Evolutionary conservation across 176 grass and related monocot genomes (phyloP), one percentile per base, ranked within the genome.

Genomic region (Bolboschoenus planiculmis): DNA sequence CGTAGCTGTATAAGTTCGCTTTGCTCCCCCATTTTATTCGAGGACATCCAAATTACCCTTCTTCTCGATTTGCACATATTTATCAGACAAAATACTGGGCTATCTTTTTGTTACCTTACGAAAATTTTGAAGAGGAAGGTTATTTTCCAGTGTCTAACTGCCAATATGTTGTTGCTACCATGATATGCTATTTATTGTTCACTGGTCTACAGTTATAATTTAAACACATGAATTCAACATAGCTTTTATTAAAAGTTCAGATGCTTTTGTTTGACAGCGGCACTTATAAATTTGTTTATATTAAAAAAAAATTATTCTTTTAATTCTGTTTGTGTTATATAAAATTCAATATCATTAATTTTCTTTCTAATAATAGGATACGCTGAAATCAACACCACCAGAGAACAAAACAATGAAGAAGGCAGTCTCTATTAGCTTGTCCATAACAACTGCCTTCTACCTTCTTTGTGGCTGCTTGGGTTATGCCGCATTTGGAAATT

Each of bases 331-430:
- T n/a, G n/a, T n/a, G n/a, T n/a, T n/a, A n/a, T n/a, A n/a, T n/a
- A 13, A 34, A 79, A 13, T 55, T 57, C n/a, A 81, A 61, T 61
- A 44, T 60, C 15, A 4, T 46, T 36, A 34, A 0, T 57, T 58
- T 36, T 58, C 11, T 34, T 46, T 51, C 14, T 23, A 58, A 77
- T 74, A 40, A 46, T 61, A 97, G 95, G 90, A 97, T 84, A 97
- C 95, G 3, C 87, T 94, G 62, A 92, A 80, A 88, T 90, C 82
- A 13, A 84, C 87, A 65, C 95, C 95, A 15, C 83, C 92, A 1
- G 95, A 97, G 88, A 94, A 91, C 87, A 94, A 91, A 87, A 90
- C 73, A 62, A 93, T 97, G 84, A 97, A 91, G 81, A 97, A 88
- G 84, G 95, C 95, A 8, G 87, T 84, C 1, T 75, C 90, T 42